Evolutionary conservation across 208 protist genomes (phyloP).

Genomic region (Trypanosomatidae sp.): DNA sequence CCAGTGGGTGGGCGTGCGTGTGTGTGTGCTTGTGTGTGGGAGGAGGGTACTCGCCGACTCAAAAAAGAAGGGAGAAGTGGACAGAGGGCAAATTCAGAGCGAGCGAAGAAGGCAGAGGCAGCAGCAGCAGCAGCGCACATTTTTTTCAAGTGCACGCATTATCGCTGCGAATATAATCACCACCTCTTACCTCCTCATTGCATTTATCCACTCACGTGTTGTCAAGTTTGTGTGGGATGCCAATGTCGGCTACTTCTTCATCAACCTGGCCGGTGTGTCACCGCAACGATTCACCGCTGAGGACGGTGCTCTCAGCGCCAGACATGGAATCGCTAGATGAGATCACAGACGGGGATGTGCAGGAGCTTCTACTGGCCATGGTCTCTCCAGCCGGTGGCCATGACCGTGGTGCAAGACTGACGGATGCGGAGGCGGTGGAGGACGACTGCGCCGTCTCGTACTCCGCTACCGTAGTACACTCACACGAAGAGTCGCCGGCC

Average conservation of each 20-base stretch:
- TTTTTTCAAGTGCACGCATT: not conserved
- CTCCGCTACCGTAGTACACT: not conserved
- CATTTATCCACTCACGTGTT: not conserved
- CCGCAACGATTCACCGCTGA: conserved; percentile 2
- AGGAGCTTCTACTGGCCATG: conserved; percentile 25
- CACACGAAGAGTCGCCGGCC: not conserved
- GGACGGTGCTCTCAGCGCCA: conserved; percentile 24
- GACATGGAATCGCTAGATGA: conserved; percentile 35
- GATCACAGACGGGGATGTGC: conserved; percentile 33
- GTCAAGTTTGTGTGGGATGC: not conserved
- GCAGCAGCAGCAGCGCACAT: not conserved
- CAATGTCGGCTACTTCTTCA: conserved; percentile 2
- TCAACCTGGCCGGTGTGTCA: not conserved
- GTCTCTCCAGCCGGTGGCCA: not conserved
- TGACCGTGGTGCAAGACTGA: not conserved
- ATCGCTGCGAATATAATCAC: not conserved
- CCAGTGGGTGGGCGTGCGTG: not conserved
- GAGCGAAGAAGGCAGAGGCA: not conserved
- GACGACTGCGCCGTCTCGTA: not conserved
- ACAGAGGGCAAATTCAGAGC: not conserved
- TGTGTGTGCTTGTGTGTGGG: not conserved
- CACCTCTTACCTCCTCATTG: not conserved
- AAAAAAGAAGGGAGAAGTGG: not conserved
- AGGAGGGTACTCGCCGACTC: not conserved
- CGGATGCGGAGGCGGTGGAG: not conserved